A percentile compares a stretch with the other conserved stretches of the same genome.
phyloP scores from a whole-genome alignment of 2,329 filamentous ascomycete species.

The Sclerotinia nivalis region DNA sequence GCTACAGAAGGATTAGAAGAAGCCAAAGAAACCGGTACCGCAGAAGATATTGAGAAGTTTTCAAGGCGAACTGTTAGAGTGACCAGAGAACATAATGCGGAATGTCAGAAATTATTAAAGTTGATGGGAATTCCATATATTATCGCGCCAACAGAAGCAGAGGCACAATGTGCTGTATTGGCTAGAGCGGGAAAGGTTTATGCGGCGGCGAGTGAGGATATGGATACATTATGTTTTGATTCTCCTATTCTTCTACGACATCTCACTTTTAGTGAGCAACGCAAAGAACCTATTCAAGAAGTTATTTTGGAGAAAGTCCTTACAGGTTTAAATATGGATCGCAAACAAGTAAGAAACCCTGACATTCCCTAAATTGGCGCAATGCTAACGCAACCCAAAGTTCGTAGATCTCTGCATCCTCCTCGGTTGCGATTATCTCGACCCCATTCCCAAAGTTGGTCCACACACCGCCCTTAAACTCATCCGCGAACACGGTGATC shows the following conservation, averaged over 20 bases:
- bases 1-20: conserved; percentile 89
- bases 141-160: conserved; percentile 92
- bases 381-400: conserved; percentile 46
- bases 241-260: conserved; percentile 87
- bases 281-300: conserved; percentile 96
- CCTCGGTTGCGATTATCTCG: conserved; percentile 95
- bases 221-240: conserved; percentile 97
- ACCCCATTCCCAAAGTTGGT: conserved; percentile 92
- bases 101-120: conserved; percentile 87
- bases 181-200: conserved; percentile 93
- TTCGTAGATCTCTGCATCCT: conserved; percentile 98
- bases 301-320: conserved; percentile 86
- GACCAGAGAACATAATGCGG: conserved; percentile 93
- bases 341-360: conserved; percentile 64
- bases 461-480: conserved; percentile 89
- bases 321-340: conserved; percentile 84
- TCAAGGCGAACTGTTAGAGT: conserved; percentile 89
- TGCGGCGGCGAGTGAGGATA: conserved; percentile 94
- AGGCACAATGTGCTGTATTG: conserved; percentile 91
- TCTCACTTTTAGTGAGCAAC: conserved; percentile 94
- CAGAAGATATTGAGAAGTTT: conserved; percentile 98
- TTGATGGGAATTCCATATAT: conserved; percentile 97
- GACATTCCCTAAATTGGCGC: not conserved
- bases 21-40: conserved; percentile 94
- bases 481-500: conserved; percentile 84